These are phyloP conservation scores for Oryza glumipatula DNA, from an alignment of 176 grass and related monocot species.

Conservation along the genomic window DNA sequence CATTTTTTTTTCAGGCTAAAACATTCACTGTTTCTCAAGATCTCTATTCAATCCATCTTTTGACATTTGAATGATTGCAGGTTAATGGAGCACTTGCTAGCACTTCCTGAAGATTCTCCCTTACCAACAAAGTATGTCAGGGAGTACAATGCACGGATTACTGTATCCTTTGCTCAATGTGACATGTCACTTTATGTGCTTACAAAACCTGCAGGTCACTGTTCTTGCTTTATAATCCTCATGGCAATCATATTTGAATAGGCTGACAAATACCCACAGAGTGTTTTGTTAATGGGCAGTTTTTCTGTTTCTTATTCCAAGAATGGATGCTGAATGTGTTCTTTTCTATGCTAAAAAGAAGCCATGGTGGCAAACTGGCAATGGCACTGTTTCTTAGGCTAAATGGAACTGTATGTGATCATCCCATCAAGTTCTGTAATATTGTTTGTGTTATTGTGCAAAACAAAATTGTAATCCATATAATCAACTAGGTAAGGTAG, in stretches of 20 bases:
- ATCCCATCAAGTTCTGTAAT: conserved; percentile 21
- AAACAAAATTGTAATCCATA: background rate
- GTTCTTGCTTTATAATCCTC: background rate
- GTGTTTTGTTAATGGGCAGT: conserved; percentile 8
- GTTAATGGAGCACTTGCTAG: conserved; percentile 78
- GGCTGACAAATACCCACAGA: background rate
- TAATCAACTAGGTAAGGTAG: conserved; percentile 7
- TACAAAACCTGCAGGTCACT: conserved; percentile 24
- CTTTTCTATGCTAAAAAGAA: conserved; percentile 18
- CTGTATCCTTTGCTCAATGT: conserved; percentile 65
- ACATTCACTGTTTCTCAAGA: background rate
- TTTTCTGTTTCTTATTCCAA: background rate
- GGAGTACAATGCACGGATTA: conserved; percentile 72
- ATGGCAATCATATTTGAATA: conserved; percentile 27
- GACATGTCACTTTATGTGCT: background rate
- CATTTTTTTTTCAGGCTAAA: conserved; percentile 16
- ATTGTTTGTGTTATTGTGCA: background rate
- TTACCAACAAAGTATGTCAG: conserved; percentile 60
- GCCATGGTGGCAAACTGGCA: background rate
- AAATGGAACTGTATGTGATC: conserved; percentile 25
- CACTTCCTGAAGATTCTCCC: conserved; percentile 50
- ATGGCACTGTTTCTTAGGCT: background rate
- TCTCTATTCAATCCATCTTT: conserved; percentile 31
- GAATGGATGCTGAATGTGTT: background rate
- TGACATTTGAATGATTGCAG: conserved; percentile 48